phyloP scores from a whole-genome alignment of 331 rosid genomes.

The Prunus yedoensis region DNA sequence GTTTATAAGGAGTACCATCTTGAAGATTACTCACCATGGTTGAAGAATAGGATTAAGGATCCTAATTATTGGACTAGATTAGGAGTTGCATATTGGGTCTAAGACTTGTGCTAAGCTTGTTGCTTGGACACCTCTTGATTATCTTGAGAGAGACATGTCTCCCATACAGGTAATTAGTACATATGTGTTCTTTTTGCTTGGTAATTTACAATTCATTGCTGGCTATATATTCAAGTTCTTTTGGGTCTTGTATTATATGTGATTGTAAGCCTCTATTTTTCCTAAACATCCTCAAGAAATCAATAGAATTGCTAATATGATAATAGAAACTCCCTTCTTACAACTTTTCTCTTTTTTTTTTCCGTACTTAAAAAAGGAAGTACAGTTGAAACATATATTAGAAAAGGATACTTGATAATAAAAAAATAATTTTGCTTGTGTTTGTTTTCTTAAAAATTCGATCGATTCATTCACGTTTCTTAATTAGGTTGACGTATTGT shows the following conservation, averaged over 20 bases:
- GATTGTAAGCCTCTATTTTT: neutral
- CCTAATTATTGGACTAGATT: conserved; percentile 65
- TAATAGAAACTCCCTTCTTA: too few relatives aligned
- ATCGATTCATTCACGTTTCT: too few relatives aligned
- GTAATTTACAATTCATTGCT: neutral
- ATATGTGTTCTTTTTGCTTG: neutral
- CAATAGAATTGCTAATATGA: too few relatives aligned
- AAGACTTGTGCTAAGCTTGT: conserved; percentile 64
- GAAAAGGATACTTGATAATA: too few relatives aligned
- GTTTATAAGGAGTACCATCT: conserved; percentile 60
- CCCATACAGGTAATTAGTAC: conserved; percentile 73
- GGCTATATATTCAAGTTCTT: neutral
- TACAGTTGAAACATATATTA: too few relatives aligned
- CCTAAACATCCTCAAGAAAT: too few relatives aligned
- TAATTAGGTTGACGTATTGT: too few relatives aligned
- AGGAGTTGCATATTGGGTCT: conserved; percentile 74
- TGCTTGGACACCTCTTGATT: conserved; percentile 73
- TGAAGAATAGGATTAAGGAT: conserved; percentile 60
- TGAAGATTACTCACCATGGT: conserved; percentile 72
- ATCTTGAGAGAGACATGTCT: conserved; percentile 66
- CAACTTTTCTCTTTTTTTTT: too few relatives aligned
- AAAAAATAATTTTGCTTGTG: too few relatives aligned
- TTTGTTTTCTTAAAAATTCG: too few relatives aligned
- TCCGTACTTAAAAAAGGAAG: too few relatives aligned
- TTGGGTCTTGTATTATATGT: neutral